Evolutionary conservation across 148 eudicot species (phyloP).

Genomic region (Suaeda aralocaspica): DNA sequence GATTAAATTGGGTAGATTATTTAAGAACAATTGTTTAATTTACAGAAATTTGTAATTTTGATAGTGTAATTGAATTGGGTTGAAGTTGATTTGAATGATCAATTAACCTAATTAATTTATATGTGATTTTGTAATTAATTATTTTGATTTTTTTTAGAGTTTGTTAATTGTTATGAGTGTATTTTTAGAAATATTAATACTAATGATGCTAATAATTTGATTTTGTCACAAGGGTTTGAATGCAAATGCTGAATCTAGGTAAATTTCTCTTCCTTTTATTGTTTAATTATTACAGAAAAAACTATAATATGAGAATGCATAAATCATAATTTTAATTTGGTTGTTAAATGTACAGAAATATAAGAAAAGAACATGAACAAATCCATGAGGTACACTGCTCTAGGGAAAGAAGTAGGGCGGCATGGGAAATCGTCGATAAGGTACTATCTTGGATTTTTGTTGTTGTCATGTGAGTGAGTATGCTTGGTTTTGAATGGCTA

Average conservation of each 20-base stretch:
- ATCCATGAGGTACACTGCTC: slow-evolving; percentile 69
- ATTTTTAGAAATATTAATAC: neutral
- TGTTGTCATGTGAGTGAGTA: neutral
- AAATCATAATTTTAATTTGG: no score
- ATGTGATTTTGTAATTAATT: neutral
- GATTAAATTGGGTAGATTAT: neutral
- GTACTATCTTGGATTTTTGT: slow-evolving; percentile 25
- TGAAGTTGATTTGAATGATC: neutral
- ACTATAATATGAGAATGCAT: no score
- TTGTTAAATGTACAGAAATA: slow-evolving; percentile 33
- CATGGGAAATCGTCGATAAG: slow-evolving; percentile 70
- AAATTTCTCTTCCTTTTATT: neutral
- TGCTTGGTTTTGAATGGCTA: slow-evolving; percentile 13
- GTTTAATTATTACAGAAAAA: neutral
- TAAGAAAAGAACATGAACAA: slow-evolving; percentile 31
- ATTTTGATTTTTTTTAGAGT: neutral
- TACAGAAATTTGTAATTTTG: neutral
- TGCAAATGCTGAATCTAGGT: slow-evolving; percentile 22
- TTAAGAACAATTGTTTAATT: neutral
- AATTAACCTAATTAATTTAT: neutral
- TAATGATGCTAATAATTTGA: slow-evolving; percentile 6
- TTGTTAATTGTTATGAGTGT: neutral
- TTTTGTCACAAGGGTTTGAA: slow-evolving; percentile 23
- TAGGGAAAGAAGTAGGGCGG: slow-evolving; percentile 78
- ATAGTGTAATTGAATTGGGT: neutral